These are phyloP conservation scores for Quercus phellos DNA, from an alignment of 331 rosid genomes.

Conservation along the genomic window DNA sequence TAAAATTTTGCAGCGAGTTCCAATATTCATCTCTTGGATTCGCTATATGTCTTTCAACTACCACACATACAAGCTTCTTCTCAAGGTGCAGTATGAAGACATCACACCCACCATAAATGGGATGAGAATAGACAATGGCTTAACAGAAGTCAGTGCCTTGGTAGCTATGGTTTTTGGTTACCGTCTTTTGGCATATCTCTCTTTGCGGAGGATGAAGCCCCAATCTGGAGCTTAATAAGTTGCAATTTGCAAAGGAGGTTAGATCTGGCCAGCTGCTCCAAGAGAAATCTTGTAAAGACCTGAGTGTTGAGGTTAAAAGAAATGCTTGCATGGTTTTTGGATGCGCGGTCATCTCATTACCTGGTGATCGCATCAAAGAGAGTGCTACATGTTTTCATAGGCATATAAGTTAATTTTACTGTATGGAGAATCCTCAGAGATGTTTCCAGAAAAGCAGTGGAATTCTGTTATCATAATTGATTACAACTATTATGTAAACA, in stretches of 20 bases:
- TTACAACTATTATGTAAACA: not conserved
- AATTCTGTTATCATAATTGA: constrained; percentile 4
- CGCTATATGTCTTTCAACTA: constrained; percentile 90
- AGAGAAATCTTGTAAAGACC: not conserved
- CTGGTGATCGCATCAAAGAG: constrained; percentile 21
- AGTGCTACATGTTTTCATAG: constrained; percentile 12
- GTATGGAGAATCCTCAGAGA: not conserved
- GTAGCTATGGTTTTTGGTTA: constrained; percentile 87
- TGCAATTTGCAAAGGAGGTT: not conserved
- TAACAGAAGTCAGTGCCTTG: constrained; percentile 57
- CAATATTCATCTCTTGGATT: constrained; percentile 84
- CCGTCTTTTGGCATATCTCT: constrained; percentile 81
- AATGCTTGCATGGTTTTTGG: constrained; percentile 11
- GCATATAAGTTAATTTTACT: not conserved
- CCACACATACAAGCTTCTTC: constrained; percentile 84
- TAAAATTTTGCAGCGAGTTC: constrained; percentile 63
- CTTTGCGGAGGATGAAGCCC: constrained; percentile 72
- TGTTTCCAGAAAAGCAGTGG: not conserved
- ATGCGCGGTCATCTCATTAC: not conserved
- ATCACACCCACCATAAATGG: constrained; percentile 50
- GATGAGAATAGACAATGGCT: constrained; percentile 48
- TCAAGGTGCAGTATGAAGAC: constrained; percentile 78
- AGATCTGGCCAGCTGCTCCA: not conserved
- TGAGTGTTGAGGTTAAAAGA: constrained; percentile 10
- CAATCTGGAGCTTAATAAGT: constrained; percentile 44